phyloP scores from a whole-genome alignment of 2,329 filamentous ascomycete genomes.

The Pezicula neosporulosa region DNA sequence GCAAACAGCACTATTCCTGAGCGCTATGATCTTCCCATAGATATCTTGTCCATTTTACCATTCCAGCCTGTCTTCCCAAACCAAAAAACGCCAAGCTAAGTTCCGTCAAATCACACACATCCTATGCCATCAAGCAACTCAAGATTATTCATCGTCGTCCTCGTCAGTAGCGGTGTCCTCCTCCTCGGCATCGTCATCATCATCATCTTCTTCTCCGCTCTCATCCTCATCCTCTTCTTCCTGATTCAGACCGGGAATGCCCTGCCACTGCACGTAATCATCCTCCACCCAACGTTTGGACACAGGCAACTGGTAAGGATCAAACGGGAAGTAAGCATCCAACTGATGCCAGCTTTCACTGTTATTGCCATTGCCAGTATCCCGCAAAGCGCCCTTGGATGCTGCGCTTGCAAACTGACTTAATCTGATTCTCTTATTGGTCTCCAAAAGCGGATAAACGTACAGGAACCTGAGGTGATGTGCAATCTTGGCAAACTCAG shows the following conservation, averaged over 20 bases:
- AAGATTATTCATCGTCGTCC: conserved; percentile 20
- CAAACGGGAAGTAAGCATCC: conserved; percentile 95
- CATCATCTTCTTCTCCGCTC: conserved; percentile 32
- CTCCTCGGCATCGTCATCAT: conserved; percentile 14
- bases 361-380: conserved; percentile 42
- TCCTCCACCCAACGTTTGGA: conserved; percentile 85
- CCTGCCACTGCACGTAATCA: conserved; percentile 79
- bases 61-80: conserved; percentile 4
- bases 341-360: conserved; percentile 81
- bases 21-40: conserved; percentile 5
- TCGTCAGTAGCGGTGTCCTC: conserved; percentile 21
- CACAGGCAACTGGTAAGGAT: conserved; percentile 86
- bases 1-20: conserved; percentile 11
- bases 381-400: conserved; percentile 43
- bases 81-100: conserved; percentile 2
- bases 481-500: conserved; percentile 85
- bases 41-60: background rate
- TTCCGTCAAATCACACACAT: background rate
- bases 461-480: conserved; percentile 86
- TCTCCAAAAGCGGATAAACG: conserved; percentile 81
- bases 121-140: background rate
- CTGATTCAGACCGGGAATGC: conserved; percentile 65
- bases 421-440: conserved; percentile 85
- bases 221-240: conserved; percentile 52
- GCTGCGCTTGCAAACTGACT: conserved; percentile 64